Evolutionary conservation across 176 grass and related monocot genomes (phyloP), one percentile per base, ranked within the genome.

Genomic region (Stipa capillata): DNA sequence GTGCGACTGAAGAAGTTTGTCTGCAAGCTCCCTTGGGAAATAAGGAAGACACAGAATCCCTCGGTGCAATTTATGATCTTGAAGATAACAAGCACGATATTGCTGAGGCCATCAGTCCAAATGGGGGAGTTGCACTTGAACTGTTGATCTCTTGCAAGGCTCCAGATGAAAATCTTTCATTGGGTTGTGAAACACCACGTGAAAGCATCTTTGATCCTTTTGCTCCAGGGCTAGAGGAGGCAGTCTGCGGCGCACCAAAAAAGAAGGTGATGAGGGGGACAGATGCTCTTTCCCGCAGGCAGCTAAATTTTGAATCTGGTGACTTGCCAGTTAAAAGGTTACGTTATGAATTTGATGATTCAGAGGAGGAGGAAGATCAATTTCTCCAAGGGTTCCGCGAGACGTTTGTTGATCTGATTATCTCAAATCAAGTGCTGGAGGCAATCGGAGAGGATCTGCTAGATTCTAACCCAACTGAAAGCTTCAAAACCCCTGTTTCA

Each of bases 191-290:
- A 62, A 93, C 91, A 21, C 92, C 92, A 11, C 77, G 76, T 20
- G 71, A 81, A 82, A 89, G 73, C 80, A 89, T 91, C 59, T 94
- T 91, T 84, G 86, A 94, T 82, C 92, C 92, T 24, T 94, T 94
- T 82, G 88, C 92, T 51, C 83, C 92, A 37, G 92, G 76, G 32
- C 65, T 72, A 54, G 86, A 84, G 24, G 86, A 88, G 52, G 52
- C 6, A 1, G 65, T 31, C 40, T 80, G 84, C 24, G 85, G 77
- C 69, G 92, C 92, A 32, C 92, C 92, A 3, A 88, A 74, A 51
- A 93, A 93, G 87, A 90, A 88, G 41, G 33, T 68, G 17, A 36
- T 55, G 6, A 88, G 34, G 86, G 70, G 33, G 62, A 47, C 31
- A 25, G 59, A 81, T 37, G n/a, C 69, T 47, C 58, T 81, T 53